These are phyloP conservation scores for Phlebiopsis flavidoalba DNA, from an alignment of 768 basidiomycete species.

Conservation along the genomic window DNA sequence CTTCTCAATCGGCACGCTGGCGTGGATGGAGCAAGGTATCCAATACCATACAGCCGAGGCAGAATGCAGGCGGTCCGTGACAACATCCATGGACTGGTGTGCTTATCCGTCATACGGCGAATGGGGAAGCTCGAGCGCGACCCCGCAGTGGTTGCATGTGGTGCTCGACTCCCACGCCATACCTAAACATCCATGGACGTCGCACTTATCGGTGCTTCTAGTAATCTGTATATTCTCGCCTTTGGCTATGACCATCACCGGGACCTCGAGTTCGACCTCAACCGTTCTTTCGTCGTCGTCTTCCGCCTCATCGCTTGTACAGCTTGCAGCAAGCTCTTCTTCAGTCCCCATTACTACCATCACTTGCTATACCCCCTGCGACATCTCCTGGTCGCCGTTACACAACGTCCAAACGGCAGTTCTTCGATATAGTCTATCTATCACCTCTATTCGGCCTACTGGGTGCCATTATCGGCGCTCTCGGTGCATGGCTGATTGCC, in stretches of 20 bases:
- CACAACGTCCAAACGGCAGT: not conserved
- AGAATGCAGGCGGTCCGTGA: not conserved
- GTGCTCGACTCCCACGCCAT: not conserved
- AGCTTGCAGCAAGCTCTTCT: no score
- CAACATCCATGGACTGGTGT: slow-evolving; percentile 25
- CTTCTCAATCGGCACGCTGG: not conserved
- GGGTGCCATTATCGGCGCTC: slow-evolving; percentile 20
- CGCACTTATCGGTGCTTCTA: not conserved
- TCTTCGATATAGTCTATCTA: slow-evolving; percentile 24
- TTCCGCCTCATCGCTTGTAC: no score
- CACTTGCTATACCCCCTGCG: slow-evolving; percentile 23
- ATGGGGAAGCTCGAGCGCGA: not conserved
- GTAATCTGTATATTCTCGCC: not conserved
- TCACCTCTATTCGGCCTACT: slow-evolving; percentile 24
- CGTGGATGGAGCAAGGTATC: not conserved
- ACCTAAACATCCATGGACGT: not conserved
- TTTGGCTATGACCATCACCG: no score
- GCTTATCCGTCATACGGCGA: slow-evolving; percentile 27
- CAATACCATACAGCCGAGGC: not conserved
- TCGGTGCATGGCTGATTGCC: slow-evolving; percentile 18
- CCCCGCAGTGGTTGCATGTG: not conserved
- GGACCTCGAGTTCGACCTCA: not conserved
- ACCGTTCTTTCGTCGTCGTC: not conserved
- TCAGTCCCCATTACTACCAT: slow-evolving; percentile 4
- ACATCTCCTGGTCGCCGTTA: slow-evolving; percentile 8